phyloP scores from a whole-genome alignment of 345 rosid genomes.

The Syzygium aromaticum region DNA sequence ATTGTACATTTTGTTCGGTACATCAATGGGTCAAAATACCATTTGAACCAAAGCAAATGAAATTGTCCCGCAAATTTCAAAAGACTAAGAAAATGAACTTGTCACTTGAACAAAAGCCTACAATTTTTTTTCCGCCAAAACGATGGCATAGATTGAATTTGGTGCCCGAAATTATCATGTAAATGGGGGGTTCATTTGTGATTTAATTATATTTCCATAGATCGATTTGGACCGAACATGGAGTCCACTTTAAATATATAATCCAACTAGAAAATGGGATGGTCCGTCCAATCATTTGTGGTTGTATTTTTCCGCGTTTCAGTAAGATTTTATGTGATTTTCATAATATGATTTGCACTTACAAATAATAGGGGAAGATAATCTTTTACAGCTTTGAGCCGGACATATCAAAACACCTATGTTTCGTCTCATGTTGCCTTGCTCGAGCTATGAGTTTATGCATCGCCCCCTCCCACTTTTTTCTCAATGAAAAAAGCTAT shows the following conservation, averaged over 20 bases:
- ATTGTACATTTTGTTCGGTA: background rate
- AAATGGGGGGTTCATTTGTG: too few species aligned
- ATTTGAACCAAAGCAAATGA: background rate
- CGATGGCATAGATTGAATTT: too few species aligned
- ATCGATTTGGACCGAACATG: background rate
- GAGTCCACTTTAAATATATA: background rate
- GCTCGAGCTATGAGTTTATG: background rate
- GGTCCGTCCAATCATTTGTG: background rate
- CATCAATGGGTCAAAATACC: background rate
- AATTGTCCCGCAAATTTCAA: background rate
- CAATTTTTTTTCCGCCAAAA: too few species aligned
- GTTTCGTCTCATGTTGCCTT: background rate
- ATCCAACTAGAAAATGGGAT: background rate
- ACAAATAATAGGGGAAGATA: background rate
- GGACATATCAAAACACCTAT: background rate
- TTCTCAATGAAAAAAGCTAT: background rate
- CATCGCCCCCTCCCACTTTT: too few species aligned
- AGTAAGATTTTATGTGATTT: background rate
- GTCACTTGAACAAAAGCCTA: background rate
- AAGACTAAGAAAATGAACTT: background rate
- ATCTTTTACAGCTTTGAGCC: background rate
- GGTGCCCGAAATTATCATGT: too few species aligned
- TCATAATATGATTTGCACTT: background rate
- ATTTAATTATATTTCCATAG: too few species aligned
- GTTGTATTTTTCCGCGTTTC: too few species aligned